These are phyloP conservation scores for Metarhizium humberi DNA, from an alignment of 2,329 filamentous ascomycete species.

Conservation along the genomic window DNA sequence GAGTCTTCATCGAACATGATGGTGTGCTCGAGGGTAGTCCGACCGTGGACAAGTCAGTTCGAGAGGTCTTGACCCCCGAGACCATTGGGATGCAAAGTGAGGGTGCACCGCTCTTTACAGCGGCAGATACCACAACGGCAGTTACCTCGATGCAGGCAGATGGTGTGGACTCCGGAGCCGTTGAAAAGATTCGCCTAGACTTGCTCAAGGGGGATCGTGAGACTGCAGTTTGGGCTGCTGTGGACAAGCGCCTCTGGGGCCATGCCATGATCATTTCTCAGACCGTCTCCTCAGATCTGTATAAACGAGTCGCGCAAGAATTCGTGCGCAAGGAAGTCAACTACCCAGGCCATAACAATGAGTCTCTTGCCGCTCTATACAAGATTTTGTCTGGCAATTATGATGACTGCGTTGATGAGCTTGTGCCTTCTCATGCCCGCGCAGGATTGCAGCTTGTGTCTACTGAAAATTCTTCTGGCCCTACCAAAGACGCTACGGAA, in stretches of 20 bases:
- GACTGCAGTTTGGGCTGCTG: slow-evolving; percentile 86
- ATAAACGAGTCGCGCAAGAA: slow-evolving; percentile 89
- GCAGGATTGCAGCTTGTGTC: slow-evolving; percentile 88
- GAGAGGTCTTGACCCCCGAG: slow-evolving; percentile 61
- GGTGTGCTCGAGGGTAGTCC: slow-evolving; percentile 67
- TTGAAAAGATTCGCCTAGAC: slow-evolving; percentile 63
- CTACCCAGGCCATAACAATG: slow-evolving; percentile 66
- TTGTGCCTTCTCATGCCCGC: slow-evolving; percentile 85
- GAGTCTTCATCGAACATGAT: slow-evolving; percentile 76
- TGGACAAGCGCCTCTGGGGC: slow-evolving; percentile 89
- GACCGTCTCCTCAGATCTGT: slow-evolving; percentile 69
- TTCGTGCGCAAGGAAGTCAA: slow-evolving; percentile 95
- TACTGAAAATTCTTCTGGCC: slow-evolving; percentile 51
- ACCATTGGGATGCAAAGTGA: slow-evolving; percentile 6
- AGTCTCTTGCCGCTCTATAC: slow-evolving; percentile 85
- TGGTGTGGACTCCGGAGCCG: slow-evolving; percentile 55
- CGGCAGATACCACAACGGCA: slow-evolving; percentile 14
- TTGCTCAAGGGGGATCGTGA: slow-evolving; percentile 77
- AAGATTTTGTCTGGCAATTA: slow-evolving; percentile 89
- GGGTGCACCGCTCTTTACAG: slow-evolving; percentile 13
- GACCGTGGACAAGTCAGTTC: slow-evolving; percentile 64
- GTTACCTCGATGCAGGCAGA: slow-evolving; percentile 45
- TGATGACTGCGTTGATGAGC: slow-evolving; percentile 90
- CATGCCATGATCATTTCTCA: slow-evolving; percentile 87
- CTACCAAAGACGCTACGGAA: slow-evolving; percentile 64